Percentiles rank a stretch among this genome's conserved stretches.
Conservation (phyloP, 306 rosid genomes). For the Glycine latifolia region DNA sequence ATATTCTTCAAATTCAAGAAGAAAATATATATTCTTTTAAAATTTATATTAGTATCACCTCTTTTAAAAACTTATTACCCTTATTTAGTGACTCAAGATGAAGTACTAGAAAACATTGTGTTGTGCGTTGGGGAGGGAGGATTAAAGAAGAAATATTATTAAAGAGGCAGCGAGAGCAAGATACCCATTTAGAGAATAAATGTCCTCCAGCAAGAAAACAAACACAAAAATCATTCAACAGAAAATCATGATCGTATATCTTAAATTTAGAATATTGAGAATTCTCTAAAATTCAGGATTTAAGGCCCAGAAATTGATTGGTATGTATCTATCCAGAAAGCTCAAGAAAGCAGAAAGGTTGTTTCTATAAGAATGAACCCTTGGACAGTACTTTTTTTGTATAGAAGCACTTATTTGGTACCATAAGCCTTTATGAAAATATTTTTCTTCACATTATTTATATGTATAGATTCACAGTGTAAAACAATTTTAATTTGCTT, state of each 20-base stretch:
- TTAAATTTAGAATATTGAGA: slow-evolving; percentile 24
- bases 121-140: background rate
- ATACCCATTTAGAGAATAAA: background rate
- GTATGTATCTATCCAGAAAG: slow-evolving; percentile 22
- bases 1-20: slow-evolving; percentile 25
- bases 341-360: slow-evolving; percentile 23
- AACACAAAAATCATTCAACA: background rate
- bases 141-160: background rate
- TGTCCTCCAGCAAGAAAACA: slow-evolving; percentile 31
- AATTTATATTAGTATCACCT: too few species aligned
- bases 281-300: background rate
- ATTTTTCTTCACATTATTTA: slow-evolving; percentile 1
- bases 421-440: slow-evolving; percentile 17
- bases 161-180: background rate
- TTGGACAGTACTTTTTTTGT: slow-evolving; percentile 18
- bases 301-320: background rate
- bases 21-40: background rate
- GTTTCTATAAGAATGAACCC: slow-evolving; percentile 16
- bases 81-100: slow-evolving; percentile 16
- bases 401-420: slow-evolving; percentile 9
- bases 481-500: slow-evolving; percentile 31
- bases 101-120: background rate
- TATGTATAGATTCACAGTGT: background rate
- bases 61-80: background rate
- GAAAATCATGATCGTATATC: slow-evolving; percentile 1